A percentile compares a stretch with the other conserved stretches of the same genome.
Conservation (phyloP, 2,329 filamentous ascomycete genomes). For the Cadophora sp. region DNA sequence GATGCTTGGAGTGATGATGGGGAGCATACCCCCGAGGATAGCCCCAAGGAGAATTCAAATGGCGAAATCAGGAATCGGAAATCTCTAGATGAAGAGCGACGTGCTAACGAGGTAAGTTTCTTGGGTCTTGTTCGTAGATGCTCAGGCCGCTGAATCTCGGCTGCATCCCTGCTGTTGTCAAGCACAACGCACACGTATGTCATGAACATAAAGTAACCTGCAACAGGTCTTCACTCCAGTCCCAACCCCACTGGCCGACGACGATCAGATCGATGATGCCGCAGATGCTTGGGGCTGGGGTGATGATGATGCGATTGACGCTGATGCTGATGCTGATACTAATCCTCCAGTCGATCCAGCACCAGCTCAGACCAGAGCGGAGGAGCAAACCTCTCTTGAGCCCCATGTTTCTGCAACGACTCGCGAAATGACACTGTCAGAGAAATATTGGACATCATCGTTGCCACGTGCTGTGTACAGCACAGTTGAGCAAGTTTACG, state of each 20-base stretch:
- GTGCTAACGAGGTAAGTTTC: conserved; percentile 22
- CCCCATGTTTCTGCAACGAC: conserved; percentile 21
- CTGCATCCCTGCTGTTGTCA: background rate
- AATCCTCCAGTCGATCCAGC: background rate
- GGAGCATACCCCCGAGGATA: conserved; percentile 49
- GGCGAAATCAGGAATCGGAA: conserved; percentile 31
- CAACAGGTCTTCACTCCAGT: conserved; percentile 13
- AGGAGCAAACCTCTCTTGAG: background rate
- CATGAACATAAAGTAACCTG: conserved; percentile 5
- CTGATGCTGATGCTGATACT: conserved; percentile 34
- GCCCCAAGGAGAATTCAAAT: background rate
- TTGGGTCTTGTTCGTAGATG: background rate
- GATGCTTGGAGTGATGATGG: conserved; percentile 73
- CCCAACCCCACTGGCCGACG: conserved; percentile 17
- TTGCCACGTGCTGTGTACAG: conserved; percentile 81
- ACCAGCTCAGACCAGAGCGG: background rate
- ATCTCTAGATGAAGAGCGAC: conserved; percentile 37
- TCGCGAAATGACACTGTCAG: conserved; percentile 75
- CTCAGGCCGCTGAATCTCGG: background rate
- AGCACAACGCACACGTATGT: background rate
- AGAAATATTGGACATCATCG: conserved; percentile 87
- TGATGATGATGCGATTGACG: conserved; percentile 63
- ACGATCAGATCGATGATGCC: conserved; percentile 46
- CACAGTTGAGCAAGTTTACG: conserved; percentile 64
- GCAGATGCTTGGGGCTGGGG: conserved; percentile 80